Percentiles rank a stretch among this genome's conserved stretches.
Evolutionary conservation across 225 moss, liverwort and hornwort species (phyloP).

Genomic region (Bryum argenteum): DNA sequence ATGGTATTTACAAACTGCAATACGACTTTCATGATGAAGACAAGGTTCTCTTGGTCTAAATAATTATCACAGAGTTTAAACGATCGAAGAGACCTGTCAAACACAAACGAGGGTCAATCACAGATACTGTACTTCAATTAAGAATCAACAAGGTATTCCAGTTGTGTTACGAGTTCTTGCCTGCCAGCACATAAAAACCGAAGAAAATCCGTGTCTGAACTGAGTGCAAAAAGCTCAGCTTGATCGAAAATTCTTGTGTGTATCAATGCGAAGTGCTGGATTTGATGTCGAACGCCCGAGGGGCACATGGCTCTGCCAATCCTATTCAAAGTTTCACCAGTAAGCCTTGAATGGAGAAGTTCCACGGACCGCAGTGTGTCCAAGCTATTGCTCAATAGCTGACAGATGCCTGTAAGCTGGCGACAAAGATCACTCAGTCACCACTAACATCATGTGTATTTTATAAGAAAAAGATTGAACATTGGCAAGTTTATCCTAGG

Average conservation of each 20-base stretch:
- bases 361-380: slow-evolving; percentile 44
- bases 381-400: slow-evolving; percentile 38
- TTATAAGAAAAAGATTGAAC: background rate
- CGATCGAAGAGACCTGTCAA: slow-evolving; percentile 46
- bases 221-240: slow-evolving; percentile 38
- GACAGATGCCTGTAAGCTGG: slow-evolving; percentile 57
- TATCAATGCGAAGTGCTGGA: slow-evolving; percentile 51
- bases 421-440: slow-evolving; percentile 26
- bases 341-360: slow-evolving; percentile 45
- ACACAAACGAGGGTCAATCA: slow-evolving; percentile 5
- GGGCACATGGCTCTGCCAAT: slow-evolving; percentile 44
- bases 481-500: slow-evolving; percentile 11
- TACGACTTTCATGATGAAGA: slow-evolving; percentile 42
- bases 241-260: slow-evolving; percentile 49
- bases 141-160: slow-evolving; percentile 3
- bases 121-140: background rate
- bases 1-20: slow-evolving; percentile 40
- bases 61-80: slow-evolving; percentile 47
- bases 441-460: slow-evolving; percentile 20
- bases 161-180: slow-evolving; percentile 25
- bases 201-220: slow-evolving; percentile 38
- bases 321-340: slow-evolving; percentile 46
- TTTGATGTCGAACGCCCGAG: slow-evolving; percentile 43
- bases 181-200: slow-evolving; percentile 46
- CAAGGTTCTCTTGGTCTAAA: slow-evolving; percentile 49